A percentile compares a stretch with the other conserved stretches of the same genome.
These are phyloP conservation scores for Paramecium primaurelia DNA, from an alignment of 73 alveolate genomes.

Conservation along the genomic window DNA sequence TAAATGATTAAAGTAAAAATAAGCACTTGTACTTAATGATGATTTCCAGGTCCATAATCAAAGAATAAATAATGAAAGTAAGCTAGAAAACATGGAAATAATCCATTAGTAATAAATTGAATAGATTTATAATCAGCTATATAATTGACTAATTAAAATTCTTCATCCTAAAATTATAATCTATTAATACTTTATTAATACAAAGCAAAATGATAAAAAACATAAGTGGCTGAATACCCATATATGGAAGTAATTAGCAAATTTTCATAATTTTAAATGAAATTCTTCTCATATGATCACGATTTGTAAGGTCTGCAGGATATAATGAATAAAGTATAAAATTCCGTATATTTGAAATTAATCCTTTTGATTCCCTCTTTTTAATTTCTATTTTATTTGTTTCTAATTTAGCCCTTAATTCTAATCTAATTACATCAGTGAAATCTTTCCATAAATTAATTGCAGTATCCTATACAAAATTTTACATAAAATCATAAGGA, in stretches of 20 bases:
- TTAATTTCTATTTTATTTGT: not conserved
- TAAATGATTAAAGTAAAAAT: not conserved
- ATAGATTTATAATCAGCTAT: not conserved
- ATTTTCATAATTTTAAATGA: not conserved
- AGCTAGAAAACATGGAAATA: not conserved
- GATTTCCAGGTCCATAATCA: conserved; percentile 13
- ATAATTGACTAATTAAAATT: not conserved
- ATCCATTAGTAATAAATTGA: not conserved
- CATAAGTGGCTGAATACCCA: not conserved
- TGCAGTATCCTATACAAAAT: not conserved
- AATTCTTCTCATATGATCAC: conserved; percentile 3
- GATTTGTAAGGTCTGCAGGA: not conserved
- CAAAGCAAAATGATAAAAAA: not conserved
- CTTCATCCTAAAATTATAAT: not conserved
- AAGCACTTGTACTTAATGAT: not conserved
- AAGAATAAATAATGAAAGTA: not conserved
- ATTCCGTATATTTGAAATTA: not conserved
- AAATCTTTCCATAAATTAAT: conserved; percentile 9
- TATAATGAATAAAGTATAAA: not conserved
- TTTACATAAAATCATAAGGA: conserved; percentile 27
- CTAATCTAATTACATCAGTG: conserved; percentile 8
- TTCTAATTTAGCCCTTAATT: not conserved
- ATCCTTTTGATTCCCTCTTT: not conserved
- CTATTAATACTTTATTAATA: not conserved
- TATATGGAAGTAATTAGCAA: not conserved